Conservation (phyloP, 345 rosid genomes). For the Linum tenue region DNA sequence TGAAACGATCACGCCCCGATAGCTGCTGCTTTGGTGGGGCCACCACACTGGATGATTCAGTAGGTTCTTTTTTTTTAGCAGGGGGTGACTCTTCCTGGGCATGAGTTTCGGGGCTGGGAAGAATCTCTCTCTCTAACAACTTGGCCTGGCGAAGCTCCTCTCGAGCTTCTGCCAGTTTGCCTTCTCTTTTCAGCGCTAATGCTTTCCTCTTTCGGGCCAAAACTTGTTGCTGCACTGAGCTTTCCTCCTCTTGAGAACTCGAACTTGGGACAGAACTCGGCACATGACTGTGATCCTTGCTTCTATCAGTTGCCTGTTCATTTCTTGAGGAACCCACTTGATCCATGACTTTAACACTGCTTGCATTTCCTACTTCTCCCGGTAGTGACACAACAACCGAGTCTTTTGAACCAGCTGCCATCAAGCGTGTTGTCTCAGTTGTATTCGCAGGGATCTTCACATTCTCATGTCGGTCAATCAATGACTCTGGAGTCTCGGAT, state of each 20-base stretch:
- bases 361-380: slow-evolving; percentile 19
- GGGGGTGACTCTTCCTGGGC: slow-evolving; percentile 21
- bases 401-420: slow-evolving; percentile 12
- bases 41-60: slow-evolving; percentile 27
- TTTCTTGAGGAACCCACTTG: background rate
- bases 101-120: slow-evolving; percentile 20
- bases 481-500: slow-evolving; percentile 14
- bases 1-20: background rate
- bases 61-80: slow-evolving; percentile 32
- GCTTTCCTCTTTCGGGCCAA: slow-evolving; percentile 70
- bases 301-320: background rate
- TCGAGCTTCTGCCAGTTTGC: slow-evolving; percentile 69
- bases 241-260: slow-evolving; percentile 30
- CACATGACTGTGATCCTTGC: slow-evolving; percentile 10
- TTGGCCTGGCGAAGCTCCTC: slow-evolving; percentile 75
- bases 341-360: background rate
- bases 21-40: background rate
- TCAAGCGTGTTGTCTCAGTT: slow-evolving; percentile 8
- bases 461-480: slow-evolving; percentile 13
- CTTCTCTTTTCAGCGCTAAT: slow-evolving; percentile 68
- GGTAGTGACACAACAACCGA: slow-evolving; percentile 23
- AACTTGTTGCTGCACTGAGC: slow-evolving; percentile 46
- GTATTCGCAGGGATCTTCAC: slow-evolving; percentile 11
- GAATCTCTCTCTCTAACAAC: slow-evolving; percentile 48
- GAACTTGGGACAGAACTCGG: slow-evolving; percentile 19